phyloP scores from a whole-genome alignment of 1,284 basidiomycete species.

The Ustilago trichophora region DNA sequence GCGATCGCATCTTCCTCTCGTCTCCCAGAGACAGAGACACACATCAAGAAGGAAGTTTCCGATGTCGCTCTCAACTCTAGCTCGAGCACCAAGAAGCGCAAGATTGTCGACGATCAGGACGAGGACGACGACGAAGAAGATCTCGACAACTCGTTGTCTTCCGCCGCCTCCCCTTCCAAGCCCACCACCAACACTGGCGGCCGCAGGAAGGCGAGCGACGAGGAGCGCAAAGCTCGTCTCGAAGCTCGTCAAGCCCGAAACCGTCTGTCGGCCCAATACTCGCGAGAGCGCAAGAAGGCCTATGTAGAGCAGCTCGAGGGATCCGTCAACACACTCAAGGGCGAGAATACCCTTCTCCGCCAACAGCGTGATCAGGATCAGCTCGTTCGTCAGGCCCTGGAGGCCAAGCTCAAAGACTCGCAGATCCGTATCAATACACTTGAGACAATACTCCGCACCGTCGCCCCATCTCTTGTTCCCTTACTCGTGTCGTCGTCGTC shows the following conservation, averaged over 20 bases:
- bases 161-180: slow-evolving; percentile 27
- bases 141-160: slow-evolving; percentile 9
- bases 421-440: slow-evolving; percentile 45
- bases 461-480: slow-evolving; percentile 29
- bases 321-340: slow-evolving; percentile 39
- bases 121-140: slow-evolving; percentile 13
- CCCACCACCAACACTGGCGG: slow-evolving; percentile 15
- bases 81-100: slow-evolving; percentile 39
- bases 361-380: slow-evolving; percentile 30
- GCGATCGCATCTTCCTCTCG: slow-evolving; percentile 25
- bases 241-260: slow-evolving; percentile 64
- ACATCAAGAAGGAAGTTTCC: slow-evolving; percentile 23
- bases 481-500: slow-evolving; percentile 32
- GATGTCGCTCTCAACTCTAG: background rate
- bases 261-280: slow-evolving; percentile 62
- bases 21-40: slow-evolving; percentile 24
- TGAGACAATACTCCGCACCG: slow-evolving; percentile 46
- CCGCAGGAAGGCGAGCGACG: slow-evolving; percentile 49
- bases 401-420: slow-evolving; percentile 43
- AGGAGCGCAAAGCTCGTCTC: slow-evolving; percentile 59
- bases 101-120: slow-evolving; percentile 9
- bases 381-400: slow-evolving; percentile 26
- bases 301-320: slow-evolving; percentile 57
- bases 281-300: slow-evolving; percentile 63
- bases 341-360: slow-evolving; percentile 38